These are phyloP conservation scores for Eucalyptus leucophloia DNA, from an alignment of 345 rosid genomes.

Conservation along the genomic window DNA sequence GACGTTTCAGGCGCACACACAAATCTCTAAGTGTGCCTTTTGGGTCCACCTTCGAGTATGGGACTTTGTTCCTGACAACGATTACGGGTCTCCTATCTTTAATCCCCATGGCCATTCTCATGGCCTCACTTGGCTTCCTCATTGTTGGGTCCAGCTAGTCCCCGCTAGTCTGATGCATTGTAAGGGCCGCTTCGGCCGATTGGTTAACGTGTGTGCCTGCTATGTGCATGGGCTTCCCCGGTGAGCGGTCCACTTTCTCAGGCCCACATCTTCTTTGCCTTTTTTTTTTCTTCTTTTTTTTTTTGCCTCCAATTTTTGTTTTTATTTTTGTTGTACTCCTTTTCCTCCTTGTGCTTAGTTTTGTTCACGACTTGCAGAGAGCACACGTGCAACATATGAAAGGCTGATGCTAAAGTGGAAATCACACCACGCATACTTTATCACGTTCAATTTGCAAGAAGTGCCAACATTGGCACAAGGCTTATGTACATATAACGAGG, in stretches of 20 bases:
- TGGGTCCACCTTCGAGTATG: too few species aligned
- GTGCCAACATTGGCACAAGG: not conserved
- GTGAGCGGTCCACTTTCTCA: not conserved
- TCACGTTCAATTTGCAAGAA: not conserved
- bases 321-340: not conserved
- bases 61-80: too few species aligned
- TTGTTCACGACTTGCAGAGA: not conserved
- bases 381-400: not conserved
- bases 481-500: not conserved
- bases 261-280: not conserved
- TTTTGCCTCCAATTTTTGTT: not conserved
- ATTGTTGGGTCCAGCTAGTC: not conserved
- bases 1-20: too few species aligned
- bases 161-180: too few species aligned
- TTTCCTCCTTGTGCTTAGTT: not conserved
- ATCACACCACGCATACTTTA: not conserved
- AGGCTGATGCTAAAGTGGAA: not conserved
- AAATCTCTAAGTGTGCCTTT: too few species aligned
- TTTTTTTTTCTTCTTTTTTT: too few species aligned
- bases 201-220: not conserved
- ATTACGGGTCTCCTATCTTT: not conserved
- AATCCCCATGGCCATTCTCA: not conserved
- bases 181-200: not conserved
- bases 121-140: not conserved
- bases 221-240: not conserved